phyloP scores from a whole-genome alignment of 2,329 filamentous ascomycete species.

The Xylariaceae sp. region DNA sequence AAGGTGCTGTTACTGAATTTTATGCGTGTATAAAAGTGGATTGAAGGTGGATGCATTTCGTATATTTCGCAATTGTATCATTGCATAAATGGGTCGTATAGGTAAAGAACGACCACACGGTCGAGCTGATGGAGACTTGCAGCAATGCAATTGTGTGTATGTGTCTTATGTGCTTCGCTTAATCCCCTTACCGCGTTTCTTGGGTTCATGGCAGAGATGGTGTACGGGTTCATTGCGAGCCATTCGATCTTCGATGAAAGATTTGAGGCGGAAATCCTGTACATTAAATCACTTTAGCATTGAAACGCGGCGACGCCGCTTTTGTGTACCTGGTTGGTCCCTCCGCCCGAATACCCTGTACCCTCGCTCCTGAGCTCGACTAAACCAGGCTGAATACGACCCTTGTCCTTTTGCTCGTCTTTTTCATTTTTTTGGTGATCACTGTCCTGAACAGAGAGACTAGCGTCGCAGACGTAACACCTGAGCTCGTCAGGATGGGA shows the following conservation, averaged over 20 bases:
- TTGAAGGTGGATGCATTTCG: neutral
- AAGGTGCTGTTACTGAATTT: neutral
- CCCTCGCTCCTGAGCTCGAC: constrained; percentile 85
- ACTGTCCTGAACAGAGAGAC: constrained; percentile 56
- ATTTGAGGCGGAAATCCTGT: neutral
- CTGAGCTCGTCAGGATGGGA: constrained; percentile 52
- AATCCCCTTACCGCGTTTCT: neutral
- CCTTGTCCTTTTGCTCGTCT: constrained; percentile 55
- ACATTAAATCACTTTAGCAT: constrained; percentile 57
- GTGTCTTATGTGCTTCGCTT: neutral
- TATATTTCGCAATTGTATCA: constrained; percentile 6
- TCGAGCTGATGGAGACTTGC: constrained; percentile 13
- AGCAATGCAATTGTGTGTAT: constrained; percentile 1
- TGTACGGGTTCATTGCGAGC: neutral
- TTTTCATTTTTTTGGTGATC: constrained; percentile 39
- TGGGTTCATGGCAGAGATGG: neutral
- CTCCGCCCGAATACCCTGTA: constrained; percentile 90
- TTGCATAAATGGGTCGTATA: constrained; percentile 2
- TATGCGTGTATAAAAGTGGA: neutral
- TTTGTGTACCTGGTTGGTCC: constrained; percentile 79
- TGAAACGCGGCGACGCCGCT: constrained; percentile 77
- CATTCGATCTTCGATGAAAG: neutral
- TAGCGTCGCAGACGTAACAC: constrained; percentile 88
- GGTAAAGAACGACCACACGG: neutral
- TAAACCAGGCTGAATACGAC: constrained; percentile 71